Evolutionary conservation across 192 early-diverging fungal genomes (phyloP).

Genomic region (Umbelopsis vinacea): DNA sequence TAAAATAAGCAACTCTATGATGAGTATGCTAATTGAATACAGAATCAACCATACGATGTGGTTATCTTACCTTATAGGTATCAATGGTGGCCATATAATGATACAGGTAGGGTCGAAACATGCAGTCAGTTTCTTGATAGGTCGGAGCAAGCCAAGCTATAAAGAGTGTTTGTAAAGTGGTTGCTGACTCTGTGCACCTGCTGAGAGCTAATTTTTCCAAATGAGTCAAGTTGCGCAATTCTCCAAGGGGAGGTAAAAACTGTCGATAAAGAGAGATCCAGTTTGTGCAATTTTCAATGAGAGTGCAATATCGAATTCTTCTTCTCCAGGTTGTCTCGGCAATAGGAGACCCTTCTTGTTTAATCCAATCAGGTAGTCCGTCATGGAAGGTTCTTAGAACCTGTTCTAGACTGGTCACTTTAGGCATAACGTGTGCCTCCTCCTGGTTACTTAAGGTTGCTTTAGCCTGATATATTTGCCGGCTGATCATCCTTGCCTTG

Average conservation of each 20-base stretch:
- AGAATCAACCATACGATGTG: background rate
- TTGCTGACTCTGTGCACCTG: background rate
- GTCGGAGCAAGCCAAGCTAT: background rate
- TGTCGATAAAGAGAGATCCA: constrained; percentile 30
- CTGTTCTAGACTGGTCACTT: background rate
- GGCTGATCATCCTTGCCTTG: background rate
- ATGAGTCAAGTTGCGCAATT: background rate
- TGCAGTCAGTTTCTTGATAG: constrained; percentile 20
- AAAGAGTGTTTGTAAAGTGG: background rate
- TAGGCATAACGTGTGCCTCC: background rate
- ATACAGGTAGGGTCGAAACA: constrained; percentile 39
- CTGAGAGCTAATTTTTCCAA: constrained; percentile 5
- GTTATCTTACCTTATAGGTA: constrained; percentile 25
- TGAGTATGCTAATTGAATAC: background rate
- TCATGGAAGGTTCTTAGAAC: background rate
- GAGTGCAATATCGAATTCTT: constrained; percentile 24
- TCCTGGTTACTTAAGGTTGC: background rate
- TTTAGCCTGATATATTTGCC: background rate
- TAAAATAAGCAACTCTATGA: background rate
- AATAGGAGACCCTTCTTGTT: background rate
- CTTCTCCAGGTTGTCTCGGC: constrained; percentile 19
- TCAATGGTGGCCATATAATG: constrained; percentile 33
- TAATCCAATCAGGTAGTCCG: background rate
- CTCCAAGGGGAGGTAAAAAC: background rate
- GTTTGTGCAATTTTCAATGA: constrained; percentile 31